Base-by-base conservation (phyloP, 2,329 filamentous ascomycete genomes). In the Phaeosphaeriaceae sp. region DNA sequence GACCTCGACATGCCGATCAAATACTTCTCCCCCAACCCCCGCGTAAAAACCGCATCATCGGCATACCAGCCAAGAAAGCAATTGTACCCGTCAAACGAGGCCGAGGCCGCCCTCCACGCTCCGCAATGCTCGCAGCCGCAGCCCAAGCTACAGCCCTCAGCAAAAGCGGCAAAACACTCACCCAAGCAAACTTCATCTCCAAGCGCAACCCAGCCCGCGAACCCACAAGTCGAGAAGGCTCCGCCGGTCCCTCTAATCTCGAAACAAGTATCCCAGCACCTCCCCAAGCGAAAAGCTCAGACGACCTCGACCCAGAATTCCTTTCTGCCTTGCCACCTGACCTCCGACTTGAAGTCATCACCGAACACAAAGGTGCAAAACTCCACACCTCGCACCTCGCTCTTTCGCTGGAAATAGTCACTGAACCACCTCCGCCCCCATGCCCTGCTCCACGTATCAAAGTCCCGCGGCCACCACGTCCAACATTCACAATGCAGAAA, bases 281-380 rank as follows among this genome's bases (percentile, higher is more conserved):
- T 56, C 29, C 60, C 60, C 13, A 30, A 9, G n/a, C 34, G 7
- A 16, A 37, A 40, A 39, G 45, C 21, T 41, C 48, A 13, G 63
- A 63, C 15, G 66, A 61, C 1, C 58, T 71, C 3, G 69, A 73
- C 49, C 78, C 83, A 0, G 85, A 87, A 0, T 92, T 97, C 64
- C 84, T 97, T 2, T 85, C 87, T 1, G 91, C 92, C 13, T 78
- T 97, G 1, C 93, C 93, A 0, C 86, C 89, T 57, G 90, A 96
- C 38, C 29, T 72, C 17, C 58, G 68, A 28, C 43, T 46, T 13
- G 92, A 97, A 72, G 81, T 97, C 6, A 73, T 96, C 2, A 86
- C 84, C 16, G 89, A 96, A 62, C 87, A 92, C 64, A 81, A 61
- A 36, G 58, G 65, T 21, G 55, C 60, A 4, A 67, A 65, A 46